phyloP scores from a whole-genome alignment of 495 filamentous ascomycete species.

The Podospora sp. region DNA sequence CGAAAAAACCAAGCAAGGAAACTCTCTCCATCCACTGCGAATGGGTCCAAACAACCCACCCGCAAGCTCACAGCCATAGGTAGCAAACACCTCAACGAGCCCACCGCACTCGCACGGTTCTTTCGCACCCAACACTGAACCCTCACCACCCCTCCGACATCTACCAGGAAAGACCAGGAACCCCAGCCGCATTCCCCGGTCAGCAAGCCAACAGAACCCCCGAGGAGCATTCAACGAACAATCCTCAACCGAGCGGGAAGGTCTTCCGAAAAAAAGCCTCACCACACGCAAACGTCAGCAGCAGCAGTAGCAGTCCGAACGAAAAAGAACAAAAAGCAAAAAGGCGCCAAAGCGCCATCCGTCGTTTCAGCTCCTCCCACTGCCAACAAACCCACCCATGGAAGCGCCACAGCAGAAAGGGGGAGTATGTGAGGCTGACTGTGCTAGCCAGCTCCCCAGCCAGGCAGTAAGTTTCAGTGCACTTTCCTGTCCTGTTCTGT shows the following conservation, averaged over 20 bases:
- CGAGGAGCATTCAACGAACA: background rate
- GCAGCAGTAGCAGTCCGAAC: background rate
- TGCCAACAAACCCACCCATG: background rate
- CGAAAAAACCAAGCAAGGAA: no score
- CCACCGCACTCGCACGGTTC: no score
- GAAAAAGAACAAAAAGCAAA: no score
- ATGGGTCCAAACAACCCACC: no score
- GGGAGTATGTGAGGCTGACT: background rate
- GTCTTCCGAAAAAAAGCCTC: background rate
- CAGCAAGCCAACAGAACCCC: no score
- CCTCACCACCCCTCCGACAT: no score
- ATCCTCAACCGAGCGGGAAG: background rate
- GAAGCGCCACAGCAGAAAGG: background rate
- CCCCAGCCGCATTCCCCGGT: no score
- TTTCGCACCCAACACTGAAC: no score
- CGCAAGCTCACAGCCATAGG: no score
- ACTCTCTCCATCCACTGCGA: no score
- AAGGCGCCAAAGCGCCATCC: background rate
- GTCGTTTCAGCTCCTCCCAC: background rate
- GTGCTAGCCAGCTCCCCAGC: background rate
- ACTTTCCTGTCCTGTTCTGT: background rate
- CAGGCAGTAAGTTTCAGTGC: background rate
- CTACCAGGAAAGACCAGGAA: no score
- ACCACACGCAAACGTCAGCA: background rate
- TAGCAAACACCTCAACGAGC: no score